Evolutionary conservation across 352 stramenopile genomes (phyloP), one percentile per base, ranked within the genome.

Genomic region (Globisporangium middletonii): DNA sequence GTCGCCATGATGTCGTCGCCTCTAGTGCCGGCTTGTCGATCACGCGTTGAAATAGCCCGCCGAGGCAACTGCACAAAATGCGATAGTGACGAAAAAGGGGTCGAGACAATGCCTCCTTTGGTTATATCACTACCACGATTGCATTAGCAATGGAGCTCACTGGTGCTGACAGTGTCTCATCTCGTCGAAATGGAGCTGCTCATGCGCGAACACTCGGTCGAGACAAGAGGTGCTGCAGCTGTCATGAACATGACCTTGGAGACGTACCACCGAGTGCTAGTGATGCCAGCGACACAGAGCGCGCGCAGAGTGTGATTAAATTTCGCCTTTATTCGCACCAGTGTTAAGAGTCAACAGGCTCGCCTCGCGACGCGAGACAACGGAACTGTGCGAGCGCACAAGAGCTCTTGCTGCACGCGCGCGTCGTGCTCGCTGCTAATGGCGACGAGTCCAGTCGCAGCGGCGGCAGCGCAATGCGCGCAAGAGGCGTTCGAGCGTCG

Each of bases 291-390:
- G 4, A 6, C 23, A 23, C 23, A 41, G 8, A 15, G 35, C 35
- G 23, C 13, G 13, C 41, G 41, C 41, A 27, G 16, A 23, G 27
- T 77, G 62, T 66, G 61, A 79, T 81, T 75, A 76, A 72, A 88
- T 85, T 87, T 89, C 79, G 75, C 79, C 79, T 89, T 89, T 89
- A 89, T 89, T 87, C 72, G 77, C 69, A 72, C 82, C 84, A 68
- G 64, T 79, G 72, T 82, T 79, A 18, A 85, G 63, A 80, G 75
- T 77, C 59, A 75, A 70, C 66, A 65, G 64, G 57, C 58, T 64
- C 51, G 62, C 58, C 50, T 45, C 57, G 49, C 51, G 52, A 30
- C 37, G 41, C 33, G 33, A 38, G 52, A 58, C 35, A 18, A 27
- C 9, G 41, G 53, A 51, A 48, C 45, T 11, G 35, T n/a, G 44